These are phyloP conservation scores for Taxillus chinensis DNA, from an alignment of 164 flowering plant species.

Conservation along the genomic window DNA sequence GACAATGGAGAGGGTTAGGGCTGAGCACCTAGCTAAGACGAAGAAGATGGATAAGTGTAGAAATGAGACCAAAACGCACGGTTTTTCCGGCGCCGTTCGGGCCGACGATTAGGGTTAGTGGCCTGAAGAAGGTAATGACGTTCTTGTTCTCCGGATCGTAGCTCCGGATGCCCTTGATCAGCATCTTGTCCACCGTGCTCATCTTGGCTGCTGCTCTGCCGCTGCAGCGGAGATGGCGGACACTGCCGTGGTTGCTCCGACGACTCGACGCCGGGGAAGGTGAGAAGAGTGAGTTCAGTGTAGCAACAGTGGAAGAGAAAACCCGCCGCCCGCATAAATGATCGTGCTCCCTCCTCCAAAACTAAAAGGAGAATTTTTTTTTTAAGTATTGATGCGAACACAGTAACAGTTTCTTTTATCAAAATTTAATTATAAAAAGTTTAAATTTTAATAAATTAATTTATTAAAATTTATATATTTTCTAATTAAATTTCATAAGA, in stretches of 20 bases:
- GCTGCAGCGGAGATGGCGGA: background rate
- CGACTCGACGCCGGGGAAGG: background rate
- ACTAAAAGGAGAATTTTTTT: too few species aligned
- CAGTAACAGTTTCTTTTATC: too few species aligned
- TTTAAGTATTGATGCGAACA: too few species aligned
- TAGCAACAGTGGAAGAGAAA: too few species aligned
- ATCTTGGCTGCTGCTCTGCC: slow-evolving; percentile 23
- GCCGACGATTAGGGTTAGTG: slow-evolving; percentile 93
- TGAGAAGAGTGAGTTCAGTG: too few species aligned
- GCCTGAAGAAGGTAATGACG: slow-evolving; percentile 90
- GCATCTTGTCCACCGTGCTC: slow-evolving; percentile 98
- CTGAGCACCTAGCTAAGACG: background rate
- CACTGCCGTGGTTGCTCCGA: background rate
- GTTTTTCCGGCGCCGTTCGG: slow-evolving; percentile 97
- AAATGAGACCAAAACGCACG: slow-evolving; percentile 16
- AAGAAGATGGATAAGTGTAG: background rate
- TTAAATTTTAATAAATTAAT: too few species aligned
- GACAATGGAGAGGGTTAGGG: background rate
- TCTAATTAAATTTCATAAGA: too few species aligned
- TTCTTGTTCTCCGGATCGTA: slow-evolving; percentile 94
- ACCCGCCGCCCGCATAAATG: too few species aligned
- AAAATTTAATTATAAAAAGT: too few species aligned
- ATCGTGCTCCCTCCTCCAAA: too few species aligned
- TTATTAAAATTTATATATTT: too few species aligned
- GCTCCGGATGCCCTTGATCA: slow-evolving; percentile 95